Conservation (phyloP, 164 flowering plant species). For the Stephania yunnanensis region DNA sequence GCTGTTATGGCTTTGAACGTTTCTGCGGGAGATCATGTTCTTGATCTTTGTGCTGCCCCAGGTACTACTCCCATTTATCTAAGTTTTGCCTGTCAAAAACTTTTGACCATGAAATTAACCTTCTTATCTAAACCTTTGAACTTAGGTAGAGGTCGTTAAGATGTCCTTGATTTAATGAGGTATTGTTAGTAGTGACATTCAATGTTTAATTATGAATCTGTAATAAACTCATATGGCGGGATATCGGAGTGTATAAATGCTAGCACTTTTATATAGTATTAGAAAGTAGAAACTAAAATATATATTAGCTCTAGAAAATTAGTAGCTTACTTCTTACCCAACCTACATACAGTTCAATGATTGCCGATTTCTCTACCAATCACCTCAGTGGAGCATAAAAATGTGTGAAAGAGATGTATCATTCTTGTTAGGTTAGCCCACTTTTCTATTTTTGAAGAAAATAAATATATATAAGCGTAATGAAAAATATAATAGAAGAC, state of each 20-base stretch:
- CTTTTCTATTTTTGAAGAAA: background rate
- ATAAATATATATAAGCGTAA: too few species aligned
- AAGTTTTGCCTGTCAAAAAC: background rate
- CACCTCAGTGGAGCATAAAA: background rate
- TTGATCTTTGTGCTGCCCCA: slow-evolving; percentile 98
- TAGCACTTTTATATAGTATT: background rate
- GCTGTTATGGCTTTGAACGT: slow-evolving; percentile 76
- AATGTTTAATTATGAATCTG: too few species aligned
- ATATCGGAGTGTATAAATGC: background rate
- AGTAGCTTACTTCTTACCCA: background rate
- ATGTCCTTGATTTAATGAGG: background rate
- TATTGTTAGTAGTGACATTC: too few species aligned
- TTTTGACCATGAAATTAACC: background rate
- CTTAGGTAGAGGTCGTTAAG: background rate
- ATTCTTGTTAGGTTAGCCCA: background rate
- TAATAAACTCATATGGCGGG: too few species aligned
- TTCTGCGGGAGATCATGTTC: slow-evolving; percentile 73
- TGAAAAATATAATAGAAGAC: background rate
- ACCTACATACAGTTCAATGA: background rate
- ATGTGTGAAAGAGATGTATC: background rate
- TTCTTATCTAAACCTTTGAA: background rate
- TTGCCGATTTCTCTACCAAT: background rate
- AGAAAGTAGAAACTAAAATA: background rate
- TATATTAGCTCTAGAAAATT: background rate
- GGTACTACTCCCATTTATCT: slow-evolving; percentile 33